Conservation (phyloP, 805 yeast genomes). For the Saitoella complicata region DNA sequence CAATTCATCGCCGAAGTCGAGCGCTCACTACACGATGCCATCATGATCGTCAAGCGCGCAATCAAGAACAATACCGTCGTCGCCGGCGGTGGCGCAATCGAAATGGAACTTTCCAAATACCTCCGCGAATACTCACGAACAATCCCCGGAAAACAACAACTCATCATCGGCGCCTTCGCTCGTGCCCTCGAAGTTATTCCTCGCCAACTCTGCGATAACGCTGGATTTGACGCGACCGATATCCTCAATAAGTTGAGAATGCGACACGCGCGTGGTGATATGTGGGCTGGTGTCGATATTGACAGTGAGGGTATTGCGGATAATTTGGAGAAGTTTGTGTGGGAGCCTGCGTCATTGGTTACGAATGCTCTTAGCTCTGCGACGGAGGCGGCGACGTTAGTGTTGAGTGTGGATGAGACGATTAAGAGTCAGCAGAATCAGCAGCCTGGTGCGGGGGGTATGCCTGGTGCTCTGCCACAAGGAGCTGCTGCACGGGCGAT, state of each 20-base stretch:
- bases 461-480: slow-evolving; percentile 16
- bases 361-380: slow-evolving; percentile 89
- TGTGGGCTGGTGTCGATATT: slow-evolving; percentile 87
- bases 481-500: slow-evolving; percentile 12
- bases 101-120: slow-evolving; percentile 86
- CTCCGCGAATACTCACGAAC: slow-evolving; percentile 74
- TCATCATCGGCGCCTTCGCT: slow-evolving; percentile 83
- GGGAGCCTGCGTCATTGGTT: slow-evolving; percentile 97
- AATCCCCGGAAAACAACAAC: slow-evolving; percentile 91
- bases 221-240: slow-evolving; percentile 98
- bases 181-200: slow-evolving; percentile 92
- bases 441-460: slow-evolving; percentile 18
- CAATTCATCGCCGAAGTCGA: slow-evolving; percentile 97
- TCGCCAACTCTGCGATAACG: slow-evolving; percentile 93
- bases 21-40: slow-evolving; percentile 93
- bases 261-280: slow-evolving; percentile 86
- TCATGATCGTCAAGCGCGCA: slow-evolving; percentile 94
- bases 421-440: slow-evolving; percentile 26
- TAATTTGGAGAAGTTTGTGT: slow-evolving; percentile 71
- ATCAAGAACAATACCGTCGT: slow-evolving; percentile 73
- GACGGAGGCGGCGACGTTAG: slow-evolving; percentile 87
- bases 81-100: slow-evolving; percentile 99
- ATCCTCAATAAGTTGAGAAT: slow-evolving; percentile 77
- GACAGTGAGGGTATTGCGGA: slow-evolving; percentile 64
- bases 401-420: slow-evolving; percentile 92